Conservation (phyloP, 495 filamentous ascomycete genomes). For the Neurospora tetraspora region DNA sequence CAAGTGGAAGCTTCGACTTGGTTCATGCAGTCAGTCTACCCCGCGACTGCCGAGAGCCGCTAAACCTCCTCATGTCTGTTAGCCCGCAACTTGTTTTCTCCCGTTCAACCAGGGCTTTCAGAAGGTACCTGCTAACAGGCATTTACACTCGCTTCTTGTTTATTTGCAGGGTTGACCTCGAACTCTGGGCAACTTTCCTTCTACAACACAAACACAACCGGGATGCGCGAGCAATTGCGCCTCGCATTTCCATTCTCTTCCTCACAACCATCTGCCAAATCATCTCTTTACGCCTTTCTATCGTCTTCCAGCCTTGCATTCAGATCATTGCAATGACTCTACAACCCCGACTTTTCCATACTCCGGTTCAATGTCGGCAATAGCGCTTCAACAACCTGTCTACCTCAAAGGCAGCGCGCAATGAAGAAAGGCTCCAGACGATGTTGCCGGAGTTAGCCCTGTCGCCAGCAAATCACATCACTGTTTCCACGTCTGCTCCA, state of each 20-base stretch:
- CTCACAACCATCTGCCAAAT: not conserved
- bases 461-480: too few species aligned
- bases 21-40: not conserved
- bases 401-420: too few species aligned
- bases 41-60: not conserved
- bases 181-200: not conserved
- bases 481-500: not conserved
- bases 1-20: not conserved
- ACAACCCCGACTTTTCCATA: not conserved
- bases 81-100: not conserved
- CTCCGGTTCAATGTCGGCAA: too few species aligned
- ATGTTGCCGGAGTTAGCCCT: too few species aligned
- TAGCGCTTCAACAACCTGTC: too few species aligned
- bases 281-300: not conserved
- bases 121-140: not conserved
- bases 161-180: not conserved
- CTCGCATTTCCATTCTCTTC: not conserved
- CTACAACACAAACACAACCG: not conserved
- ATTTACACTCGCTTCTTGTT: not conserved
- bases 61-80: not conserved
- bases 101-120: not conserved
- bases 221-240: not conserved
- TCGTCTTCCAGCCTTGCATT: not conserved
- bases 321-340: not conserved
- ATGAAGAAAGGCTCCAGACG: too few species aligned